Conservation (phyloP, 2,329 filamentous ascomycete genomes). For the Xylaria sp. region DNA sequence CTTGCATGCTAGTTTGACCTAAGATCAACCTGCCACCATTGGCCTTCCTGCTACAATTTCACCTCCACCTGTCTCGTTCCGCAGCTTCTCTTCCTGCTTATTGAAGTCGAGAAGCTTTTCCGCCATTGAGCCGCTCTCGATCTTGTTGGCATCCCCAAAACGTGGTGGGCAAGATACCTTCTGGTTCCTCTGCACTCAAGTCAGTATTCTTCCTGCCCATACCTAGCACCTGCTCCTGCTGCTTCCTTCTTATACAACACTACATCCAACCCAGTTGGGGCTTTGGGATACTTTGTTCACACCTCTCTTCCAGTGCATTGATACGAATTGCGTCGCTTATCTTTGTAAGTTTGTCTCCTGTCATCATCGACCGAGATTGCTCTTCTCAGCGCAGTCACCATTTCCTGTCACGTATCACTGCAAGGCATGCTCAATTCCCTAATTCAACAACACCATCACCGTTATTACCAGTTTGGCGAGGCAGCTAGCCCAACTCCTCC, state of each 20-base stretch:
- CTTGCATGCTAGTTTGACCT: not conserved
- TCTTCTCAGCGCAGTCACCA: not conserved
- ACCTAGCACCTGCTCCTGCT: not conserved
- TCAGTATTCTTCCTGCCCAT: not conserved
- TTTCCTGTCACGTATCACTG: not conserved
- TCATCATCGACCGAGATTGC: not conserved
- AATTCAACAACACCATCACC: not conserved
- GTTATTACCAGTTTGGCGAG: not conserved
- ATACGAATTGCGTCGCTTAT: no score
- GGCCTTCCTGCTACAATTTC: not conserved
- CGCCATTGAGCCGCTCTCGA: no score
- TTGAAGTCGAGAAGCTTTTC: no score
- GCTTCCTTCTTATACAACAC: not conserved
- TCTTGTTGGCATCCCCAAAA: not conserved
- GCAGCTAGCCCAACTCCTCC: not conserved
- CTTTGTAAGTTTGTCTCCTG: constrained; percentile 1
- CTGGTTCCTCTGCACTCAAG: not conserved
- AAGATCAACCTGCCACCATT: not conserved
- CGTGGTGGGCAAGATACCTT: not conserved
- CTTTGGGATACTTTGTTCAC: not conserved
- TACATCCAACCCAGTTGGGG: not conserved
- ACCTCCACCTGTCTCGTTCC: not conserved
- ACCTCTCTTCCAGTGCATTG: not conserved
- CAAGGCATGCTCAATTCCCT: not conserved
- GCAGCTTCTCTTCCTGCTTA: not conserved